Evolutionary conservation across 768 basidiomycete species (phyloP).

Genomic region (Mrakia gelida): DNA sequence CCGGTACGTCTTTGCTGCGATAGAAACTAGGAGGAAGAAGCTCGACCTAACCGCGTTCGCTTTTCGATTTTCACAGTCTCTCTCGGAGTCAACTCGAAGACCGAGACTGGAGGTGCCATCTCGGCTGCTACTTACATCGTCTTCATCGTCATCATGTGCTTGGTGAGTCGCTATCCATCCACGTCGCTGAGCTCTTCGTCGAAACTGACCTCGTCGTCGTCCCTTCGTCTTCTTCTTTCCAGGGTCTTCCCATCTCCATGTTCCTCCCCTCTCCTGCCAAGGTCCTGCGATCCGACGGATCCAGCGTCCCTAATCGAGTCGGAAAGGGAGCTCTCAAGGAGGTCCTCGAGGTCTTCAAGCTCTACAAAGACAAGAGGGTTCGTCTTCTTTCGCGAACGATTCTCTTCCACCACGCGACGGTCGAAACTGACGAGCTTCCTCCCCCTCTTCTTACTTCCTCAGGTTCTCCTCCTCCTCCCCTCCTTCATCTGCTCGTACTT

Average conservation of each 20-base stretch:
- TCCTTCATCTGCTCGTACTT: conserved; percentile 26
- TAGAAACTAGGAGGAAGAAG: not conserved
- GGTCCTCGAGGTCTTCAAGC: conserved; percentile 5
- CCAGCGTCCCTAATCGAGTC: conserved; percentile 9
- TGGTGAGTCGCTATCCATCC: not conserved
- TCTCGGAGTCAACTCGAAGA: not conserved
- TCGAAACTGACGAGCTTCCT: not conserved
- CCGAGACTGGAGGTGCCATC: not conserved
- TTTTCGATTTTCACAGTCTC: not conserved
- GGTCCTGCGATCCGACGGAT: conserved; percentile 19
- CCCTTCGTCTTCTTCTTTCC: too few species aligned
- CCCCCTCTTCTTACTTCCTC: not conserved
- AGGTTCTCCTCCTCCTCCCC: conserved; percentile 17
- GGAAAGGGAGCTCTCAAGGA: conserved; percentile 6
- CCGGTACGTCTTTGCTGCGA: conserved; percentile 3
- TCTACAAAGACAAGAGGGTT: conserved; percentile 17
- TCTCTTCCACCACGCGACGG: not conserved
- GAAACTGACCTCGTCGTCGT: too few species aligned
- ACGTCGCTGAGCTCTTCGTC: too few species aligned
- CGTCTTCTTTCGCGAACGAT: not conserved
- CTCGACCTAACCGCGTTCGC: not conserved
- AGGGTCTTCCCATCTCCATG: conserved; percentile 16
- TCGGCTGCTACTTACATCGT: conserved; percentile 8
- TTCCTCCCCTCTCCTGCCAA: conserved; percentile 13
- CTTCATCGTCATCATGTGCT: conserved; percentile 27